phyloP scores from a whole-genome alignment of 2,329 filamentous ascomycete species.

The Coniochaeta hoffmannii region DNA sequence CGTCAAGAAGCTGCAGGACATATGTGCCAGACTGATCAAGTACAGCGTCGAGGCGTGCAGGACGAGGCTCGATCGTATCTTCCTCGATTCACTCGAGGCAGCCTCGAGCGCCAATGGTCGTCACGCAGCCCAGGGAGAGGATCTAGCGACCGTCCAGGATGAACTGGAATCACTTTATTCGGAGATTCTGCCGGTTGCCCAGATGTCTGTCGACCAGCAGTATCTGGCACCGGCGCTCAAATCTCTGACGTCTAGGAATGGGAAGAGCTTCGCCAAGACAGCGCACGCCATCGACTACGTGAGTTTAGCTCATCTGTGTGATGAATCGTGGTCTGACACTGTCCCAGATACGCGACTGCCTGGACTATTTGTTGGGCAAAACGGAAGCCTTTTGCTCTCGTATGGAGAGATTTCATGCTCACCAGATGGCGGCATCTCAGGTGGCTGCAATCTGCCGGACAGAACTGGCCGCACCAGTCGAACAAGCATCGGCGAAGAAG shows the following conservation, averaged over 20 bases:
- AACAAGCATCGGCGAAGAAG: slow-evolving; percentile 13
- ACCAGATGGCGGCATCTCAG: slow-evolving; percentile 30
- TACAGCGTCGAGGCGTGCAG: slow-evolving; percentile 47
- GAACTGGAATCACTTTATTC: slow-evolving; percentile 64
- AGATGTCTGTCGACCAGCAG: slow-evolving; percentile 65
- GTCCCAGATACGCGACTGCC: slow-evolving; percentile 40
- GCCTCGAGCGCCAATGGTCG: slow-evolving; percentile 7
- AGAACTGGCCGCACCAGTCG: slow-evolving; percentile 29
- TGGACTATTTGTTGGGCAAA: slow-evolving; percentile 43
- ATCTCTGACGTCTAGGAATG: slow-evolving; percentile 33
- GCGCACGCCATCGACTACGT: slow-evolving; percentile 44
- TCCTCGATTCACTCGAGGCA: slow-evolving; percentile 37
- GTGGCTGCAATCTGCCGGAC: slow-evolving; percentile 34
- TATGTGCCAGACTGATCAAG: slow-evolving; percentile 51
- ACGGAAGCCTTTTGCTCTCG: slow-evolving; percentile 32
- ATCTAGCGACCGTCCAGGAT: slow-evolving; percentile 46
- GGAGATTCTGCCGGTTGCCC: slow-evolving; percentile 61
- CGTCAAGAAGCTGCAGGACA: slow-evolving; percentile 51
- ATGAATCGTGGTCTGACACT: slow-evolving; percentile 15
- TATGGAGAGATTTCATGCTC: slow-evolving; percentile 36
- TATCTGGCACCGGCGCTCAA: slow-evolving; percentile 53
- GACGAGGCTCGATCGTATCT: slow-evolving; percentile 47
- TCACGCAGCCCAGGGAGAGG: slow-evolving; percentile 22
- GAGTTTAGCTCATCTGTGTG: slow-evolving; percentile 13
- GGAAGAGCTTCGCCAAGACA: slow-evolving; percentile 35